Evolutionary conservation across 2,329 filamentous ascomycete species (phyloP).

Genomic region (Microdochium trichocladiopsis): DNA sequence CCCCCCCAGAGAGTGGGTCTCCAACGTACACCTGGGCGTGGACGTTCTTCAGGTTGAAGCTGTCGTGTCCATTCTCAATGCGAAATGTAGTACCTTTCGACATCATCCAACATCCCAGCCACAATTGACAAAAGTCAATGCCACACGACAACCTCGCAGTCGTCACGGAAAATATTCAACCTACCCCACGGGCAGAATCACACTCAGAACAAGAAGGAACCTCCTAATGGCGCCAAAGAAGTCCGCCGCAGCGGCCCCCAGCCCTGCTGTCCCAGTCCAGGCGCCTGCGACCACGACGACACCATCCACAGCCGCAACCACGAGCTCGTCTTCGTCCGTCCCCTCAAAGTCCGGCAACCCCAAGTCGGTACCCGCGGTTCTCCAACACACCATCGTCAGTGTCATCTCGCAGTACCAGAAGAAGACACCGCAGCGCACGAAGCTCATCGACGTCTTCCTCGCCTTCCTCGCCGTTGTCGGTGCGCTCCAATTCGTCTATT

Average conservation of each 20-base stretch:
- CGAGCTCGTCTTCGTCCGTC: constrained; percentile 15
- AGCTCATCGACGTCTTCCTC: constrained; percentile 89
- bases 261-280: constrained; percentile 9
- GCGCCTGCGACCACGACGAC: constrained; percentile 9
- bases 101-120: neutral
- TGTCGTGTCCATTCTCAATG: constrained; percentile 22
- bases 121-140: neutral
- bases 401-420: constrained; percentile 74
- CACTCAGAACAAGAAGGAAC: neutral
- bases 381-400: constrained; percentile 56
- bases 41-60: no score
- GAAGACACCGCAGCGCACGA: constrained; percentile 81
- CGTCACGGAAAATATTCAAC: neutral
- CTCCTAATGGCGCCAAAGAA: constrained; percentile 42
- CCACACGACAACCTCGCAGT: neutral
- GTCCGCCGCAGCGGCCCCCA: constrained; percentile 24
- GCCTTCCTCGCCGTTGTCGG: constrained; percentile 79
- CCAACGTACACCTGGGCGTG: constrained; percentile 2
- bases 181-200: no score
- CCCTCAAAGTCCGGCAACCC: constrained; percentile 5
- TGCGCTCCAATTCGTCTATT: constrained; percentile 89
- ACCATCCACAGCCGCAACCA: constrained; percentile 9
- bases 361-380: constrained; percentile 20
- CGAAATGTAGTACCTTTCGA: neutral
- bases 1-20: neutral